phyloP scores from a whole-genome alignment of 2,329 filamentous ascomycete species.

The Myriangium duriaei region DNA sequence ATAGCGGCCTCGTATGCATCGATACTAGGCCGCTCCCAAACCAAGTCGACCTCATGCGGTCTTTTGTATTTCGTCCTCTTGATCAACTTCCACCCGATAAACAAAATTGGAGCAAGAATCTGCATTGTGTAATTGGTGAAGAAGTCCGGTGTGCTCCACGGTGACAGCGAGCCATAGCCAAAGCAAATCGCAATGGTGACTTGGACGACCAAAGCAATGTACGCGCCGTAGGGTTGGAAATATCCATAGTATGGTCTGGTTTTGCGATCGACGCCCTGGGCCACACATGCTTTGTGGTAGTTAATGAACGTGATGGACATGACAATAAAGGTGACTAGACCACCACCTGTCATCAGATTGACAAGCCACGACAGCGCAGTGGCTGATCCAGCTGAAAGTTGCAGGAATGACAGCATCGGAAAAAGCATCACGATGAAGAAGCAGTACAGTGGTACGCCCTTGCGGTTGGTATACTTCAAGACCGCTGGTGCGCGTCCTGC shows the following conservation, averaged over 20 bases:
- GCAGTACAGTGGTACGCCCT: slow-evolving; percentile 49
- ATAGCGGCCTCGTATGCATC: slow-evolving; percentile 46
- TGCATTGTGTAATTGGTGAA: slow-evolving; percentile 42
- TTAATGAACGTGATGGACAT: slow-evolving; percentile 43
- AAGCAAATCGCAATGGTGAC: slow-evolving; percentile 31
- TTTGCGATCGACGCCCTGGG: slow-evolving; percentile 36
- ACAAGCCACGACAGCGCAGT: slow-evolving; percentile 31
- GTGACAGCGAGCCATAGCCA: slow-evolving; percentile 33
- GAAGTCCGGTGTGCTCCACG: background rate
- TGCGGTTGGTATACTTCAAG: slow-evolving; percentile 45
- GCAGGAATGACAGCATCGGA: slow-evolving; percentile 24
- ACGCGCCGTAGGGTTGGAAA: slow-evolving; percentile 44
- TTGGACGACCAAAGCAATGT: slow-evolving; percentile 14
- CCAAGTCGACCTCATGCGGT: slow-evolving; percentile 44
- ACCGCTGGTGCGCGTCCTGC: slow-evolving; percentile 42
- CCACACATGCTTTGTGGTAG: slow-evolving; percentile 40
- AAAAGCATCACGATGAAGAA: slow-evolving; percentile 37
- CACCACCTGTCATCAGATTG: slow-evolving; percentile 44
- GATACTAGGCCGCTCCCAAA: slow-evolving; percentile 48
- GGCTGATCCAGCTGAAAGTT: slow-evolving; percentile 20
- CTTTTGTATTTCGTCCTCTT: slow-evolving; percentile 45
- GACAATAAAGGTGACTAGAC: slow-evolving; percentile 48
- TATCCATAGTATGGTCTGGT: slow-evolving; percentile 36
- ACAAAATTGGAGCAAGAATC: slow-evolving; percentile 42
- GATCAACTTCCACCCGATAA: slow-evolving; percentile 50